Conservation (phyloP, 805 yeast species). For the Brettanomyces bruxellensis region DNA sequence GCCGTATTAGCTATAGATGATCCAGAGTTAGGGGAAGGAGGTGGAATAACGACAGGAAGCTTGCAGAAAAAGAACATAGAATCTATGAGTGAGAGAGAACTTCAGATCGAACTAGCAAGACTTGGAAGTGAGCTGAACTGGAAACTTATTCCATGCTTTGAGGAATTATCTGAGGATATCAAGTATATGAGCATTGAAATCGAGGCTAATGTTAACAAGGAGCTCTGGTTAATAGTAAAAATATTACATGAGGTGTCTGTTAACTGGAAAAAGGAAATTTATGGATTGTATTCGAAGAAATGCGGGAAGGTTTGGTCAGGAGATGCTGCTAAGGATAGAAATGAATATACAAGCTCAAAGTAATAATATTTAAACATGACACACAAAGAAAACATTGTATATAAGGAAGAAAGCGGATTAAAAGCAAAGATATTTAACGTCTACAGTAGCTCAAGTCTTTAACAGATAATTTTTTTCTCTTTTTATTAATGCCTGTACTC, state of each 20-base stretch:
- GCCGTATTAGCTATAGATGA: slow-evolving; percentile 6
- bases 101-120: slow-evolving; percentile 13
- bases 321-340: background rate
- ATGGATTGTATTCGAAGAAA: slow-evolving; percentile 15
- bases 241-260: slow-evolving; percentile 10
- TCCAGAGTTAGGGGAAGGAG: slow-evolving; percentile 1
- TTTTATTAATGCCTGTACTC: too few relatives aligned
- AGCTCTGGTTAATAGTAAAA: slow-evolving; percentile 9
- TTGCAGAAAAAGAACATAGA: slow-evolving; percentile 8
- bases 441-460: too few relatives aligned
- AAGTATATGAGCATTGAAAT: slow-evolving; percentile 33
- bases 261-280: slow-evolving; percentile 19
- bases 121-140: slow-evolving; percentile 21
- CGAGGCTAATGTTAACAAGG: slow-evolving; percentile 27
- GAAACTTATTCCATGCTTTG: slow-evolving; percentile 40
- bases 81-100: slow-evolving; percentile 13
- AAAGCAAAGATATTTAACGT: too few relatives aligned
- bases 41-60: slow-evolving; percentile 4
- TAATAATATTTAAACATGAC: too few relatives aligned
- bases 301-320: slow-evolving; percentile 19
- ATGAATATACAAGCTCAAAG: background rate
- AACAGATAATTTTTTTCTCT: too few relatives aligned
- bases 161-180: slow-evolving; percentile 34
- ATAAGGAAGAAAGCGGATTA: too few relatives aligned
- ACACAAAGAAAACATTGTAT: too few relatives aligned